phyloP scores from a whole-genome alignment of 805 yeast genomes.

The Monosporozyma aerobia region DNA sequence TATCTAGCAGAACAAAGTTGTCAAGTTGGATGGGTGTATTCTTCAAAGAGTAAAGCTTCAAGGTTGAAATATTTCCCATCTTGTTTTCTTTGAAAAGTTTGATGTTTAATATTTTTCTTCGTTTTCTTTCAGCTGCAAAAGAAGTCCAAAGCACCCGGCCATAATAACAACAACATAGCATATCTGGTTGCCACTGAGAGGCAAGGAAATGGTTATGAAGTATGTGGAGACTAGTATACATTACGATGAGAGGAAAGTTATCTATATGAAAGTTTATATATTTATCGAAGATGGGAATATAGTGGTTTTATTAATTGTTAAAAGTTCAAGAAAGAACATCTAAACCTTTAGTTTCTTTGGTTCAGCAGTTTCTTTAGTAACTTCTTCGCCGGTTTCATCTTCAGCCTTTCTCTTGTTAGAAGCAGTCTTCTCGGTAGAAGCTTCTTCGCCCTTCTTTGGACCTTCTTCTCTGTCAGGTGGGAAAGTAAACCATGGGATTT shows the following conservation, averaged over 20 bases:
- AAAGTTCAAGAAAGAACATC: background rate
- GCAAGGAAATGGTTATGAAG: background rate
- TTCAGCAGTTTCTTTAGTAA: slow-evolving; percentile 3
- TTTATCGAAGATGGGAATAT: background rate
- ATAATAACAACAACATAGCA: background rate
- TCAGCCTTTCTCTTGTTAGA: slow-evolving; percentile 8
- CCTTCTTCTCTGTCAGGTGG: slow-evolving; percentile 69
- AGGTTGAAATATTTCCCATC: background rate
- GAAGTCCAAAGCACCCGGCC: slow-evolving; percentile 3
- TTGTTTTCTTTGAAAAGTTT: background rate
- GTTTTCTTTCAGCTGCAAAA: background rate
- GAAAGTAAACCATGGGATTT: slow-evolving; percentile 94
- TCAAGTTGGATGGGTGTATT: background rate
- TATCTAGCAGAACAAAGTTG: background rate
- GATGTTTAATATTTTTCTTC: background rate
- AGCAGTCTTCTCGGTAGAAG: background rate
- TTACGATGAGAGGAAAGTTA: background rate
- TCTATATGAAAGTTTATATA: background rate
- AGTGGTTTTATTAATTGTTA: background rate
- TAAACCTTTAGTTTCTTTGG: slow-evolving; percentile 4
- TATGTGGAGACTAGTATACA: background rate
- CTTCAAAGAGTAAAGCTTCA: background rate
- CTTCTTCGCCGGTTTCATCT: slow-evolving; percentile 4
- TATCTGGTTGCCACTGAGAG: background rate
- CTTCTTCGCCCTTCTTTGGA: slow-evolving; percentile 13